Conservation (phyloP, 768 basidiomycete species). For the Lyophyllum semitale region DNA sequence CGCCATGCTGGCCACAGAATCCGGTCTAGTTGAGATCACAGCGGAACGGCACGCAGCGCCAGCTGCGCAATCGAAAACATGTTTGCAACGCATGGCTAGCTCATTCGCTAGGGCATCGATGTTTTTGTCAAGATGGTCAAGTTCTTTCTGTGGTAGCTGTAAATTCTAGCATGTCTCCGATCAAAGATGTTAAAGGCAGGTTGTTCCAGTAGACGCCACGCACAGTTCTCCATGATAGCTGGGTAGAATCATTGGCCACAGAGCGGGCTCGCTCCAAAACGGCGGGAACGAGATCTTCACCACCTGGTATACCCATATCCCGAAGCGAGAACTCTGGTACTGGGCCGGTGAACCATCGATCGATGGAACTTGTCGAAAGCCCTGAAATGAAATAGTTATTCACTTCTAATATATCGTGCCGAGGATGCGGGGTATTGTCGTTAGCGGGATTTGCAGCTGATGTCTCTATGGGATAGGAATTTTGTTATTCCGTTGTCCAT, state of each 20-base stretch:
- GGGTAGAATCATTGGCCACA: slow-evolving; percentile 47
- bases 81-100: slow-evolving; percentile 59
- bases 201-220: slow-evolving; percentile 24
- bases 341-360: slow-evolving; percentile 79
- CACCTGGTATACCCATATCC: slow-evolving; percentile 49
- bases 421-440: slow-evolving; percentile 51
- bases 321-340: slow-evolving; percentile 49
- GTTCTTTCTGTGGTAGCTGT: slow-evolving; percentile 49
- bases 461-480: slow-evolving; percentile 36
- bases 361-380: slow-evolving; percentile 66
- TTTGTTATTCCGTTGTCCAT: slow-evolving; percentile 7
- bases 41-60: slow-evolving; percentile 67
- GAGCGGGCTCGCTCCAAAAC: slow-evolving; percentile 50
- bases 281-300: slow-evolving; percentile 34
- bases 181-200: not conserved
- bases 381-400: slow-evolving; percentile 79
- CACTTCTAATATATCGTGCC: slow-evolving; percentile 79
- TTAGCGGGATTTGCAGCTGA: slow-evolving; percentile 50
- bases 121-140: slow-evolving; percentile 66
- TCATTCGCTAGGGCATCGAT: slow-evolving; percentile 65
- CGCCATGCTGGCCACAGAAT: slow-evolving; percentile 23
- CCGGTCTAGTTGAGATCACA: slow-evolving; percentile 34
- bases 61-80: slow-evolving; percentile 63
- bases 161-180: slow-evolving; percentile 29
- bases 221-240: slow-evolving; percentile 56